Evolutionary conservation across 2,329 filamentous ascomycete species (phyloP).

Genomic region (Penicillium italicum): DNA sequence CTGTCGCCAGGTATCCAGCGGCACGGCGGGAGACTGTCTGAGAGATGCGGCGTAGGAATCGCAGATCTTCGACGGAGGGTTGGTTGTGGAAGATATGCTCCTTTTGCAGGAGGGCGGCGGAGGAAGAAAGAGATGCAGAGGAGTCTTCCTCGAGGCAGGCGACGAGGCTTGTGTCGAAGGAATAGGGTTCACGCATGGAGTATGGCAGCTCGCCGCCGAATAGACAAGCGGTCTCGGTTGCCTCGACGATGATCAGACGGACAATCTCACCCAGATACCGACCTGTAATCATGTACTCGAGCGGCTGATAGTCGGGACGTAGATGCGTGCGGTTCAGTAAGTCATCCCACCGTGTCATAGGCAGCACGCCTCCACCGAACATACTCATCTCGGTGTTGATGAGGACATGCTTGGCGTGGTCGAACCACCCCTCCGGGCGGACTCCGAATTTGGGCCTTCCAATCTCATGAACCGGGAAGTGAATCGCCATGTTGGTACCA

Average conservation of each 20-base stretch:
- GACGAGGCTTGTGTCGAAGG: constrained; percentile 57
- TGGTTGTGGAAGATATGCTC: constrained; percentile 48
- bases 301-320: constrained; percentile 60
- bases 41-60: constrained; percentile 53
- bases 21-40: constrained; percentile 57
- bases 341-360: constrained; percentile 61
- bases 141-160: constrained; percentile 54
- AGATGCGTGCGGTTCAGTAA: constrained; percentile 55
- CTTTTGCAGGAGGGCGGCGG: constrained; percentile 48
- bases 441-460: constrained; percentile 54
- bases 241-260: constrained; percentile 59
- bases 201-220: constrained; percentile 57
- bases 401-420: constrained; percentile 57
- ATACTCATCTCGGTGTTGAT: constrained; percentile 66
- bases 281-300: constrained; percentile 62
- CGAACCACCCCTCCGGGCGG: constrained; percentile 54
- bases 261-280: constrained; percentile 63
- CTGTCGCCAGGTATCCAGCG: constrained; percentile 60
- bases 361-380: constrained; percentile 57
- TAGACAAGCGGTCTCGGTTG: constrained; percentile 52
- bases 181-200: constrained; percentile 55
- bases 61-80: constrained; percentile 50
- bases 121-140: constrained; percentile 36
- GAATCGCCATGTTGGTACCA: constrained; percentile 62
- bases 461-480: constrained; percentile 55